phyloP scores from a whole-genome alignment of 75 land plant genomes.

The Pinus tabuliformis region DNA sequence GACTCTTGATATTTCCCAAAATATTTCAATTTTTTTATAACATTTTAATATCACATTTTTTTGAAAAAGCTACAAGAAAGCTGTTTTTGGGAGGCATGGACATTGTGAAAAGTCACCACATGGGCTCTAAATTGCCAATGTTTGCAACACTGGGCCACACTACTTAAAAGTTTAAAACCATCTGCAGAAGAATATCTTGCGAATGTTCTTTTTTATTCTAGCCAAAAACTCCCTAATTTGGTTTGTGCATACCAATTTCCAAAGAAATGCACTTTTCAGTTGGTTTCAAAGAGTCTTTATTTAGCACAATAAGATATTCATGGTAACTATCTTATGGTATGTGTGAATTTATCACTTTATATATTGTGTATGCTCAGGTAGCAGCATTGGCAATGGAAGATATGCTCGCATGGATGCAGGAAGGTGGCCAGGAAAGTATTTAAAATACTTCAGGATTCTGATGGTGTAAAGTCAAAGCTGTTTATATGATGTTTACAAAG shows the following conservation, averaged over 20 bases:
- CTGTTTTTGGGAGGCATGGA: too few species aligned
- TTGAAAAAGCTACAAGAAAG: too few species aligned
- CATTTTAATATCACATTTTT: too few species aligned
- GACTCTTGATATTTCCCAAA: too few species aligned
- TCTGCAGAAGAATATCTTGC: neutral
- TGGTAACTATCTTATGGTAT: constrained; percentile 12
- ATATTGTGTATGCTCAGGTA: constrained; percentile 54
- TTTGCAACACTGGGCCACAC: too few species aligned
- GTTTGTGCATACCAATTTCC: neutral
- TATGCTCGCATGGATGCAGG: constrained; percentile 98
- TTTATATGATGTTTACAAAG: neutral
- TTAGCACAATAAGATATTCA: neutral
- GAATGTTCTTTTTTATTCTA: neutral
- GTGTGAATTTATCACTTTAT: constrained; percentile 10
- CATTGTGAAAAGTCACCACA: too few species aligned
- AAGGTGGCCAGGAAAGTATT: constrained; percentile 93
- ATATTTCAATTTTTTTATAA: too few species aligned
- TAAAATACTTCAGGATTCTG: neutral
- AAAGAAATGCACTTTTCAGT: neutral
- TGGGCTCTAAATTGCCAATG: too few species aligned
- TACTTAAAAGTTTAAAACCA: neutral
- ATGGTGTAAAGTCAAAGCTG: neutral
- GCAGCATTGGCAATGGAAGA: constrained; percentile 98
- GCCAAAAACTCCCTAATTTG: neutral
- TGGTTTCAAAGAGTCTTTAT: too few species aligned